phyloP scores from a whole-genome alignment of 805 yeast genomes.

The Yamadazyma philogaea region DNA sequence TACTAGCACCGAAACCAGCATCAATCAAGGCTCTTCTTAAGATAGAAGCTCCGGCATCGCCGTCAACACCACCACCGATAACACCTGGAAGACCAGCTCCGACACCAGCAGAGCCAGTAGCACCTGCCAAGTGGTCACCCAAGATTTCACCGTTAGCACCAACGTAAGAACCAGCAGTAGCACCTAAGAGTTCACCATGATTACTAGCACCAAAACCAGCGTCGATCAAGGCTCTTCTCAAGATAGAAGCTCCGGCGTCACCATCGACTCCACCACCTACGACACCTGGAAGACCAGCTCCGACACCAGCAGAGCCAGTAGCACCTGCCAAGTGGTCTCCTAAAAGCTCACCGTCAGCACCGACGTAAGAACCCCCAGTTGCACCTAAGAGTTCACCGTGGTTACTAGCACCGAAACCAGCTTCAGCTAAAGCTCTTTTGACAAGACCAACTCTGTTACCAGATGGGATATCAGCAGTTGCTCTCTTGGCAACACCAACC shows the following conservation, averaged over 20 bases:
- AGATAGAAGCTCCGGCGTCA: slow-evolving; percentile 12
- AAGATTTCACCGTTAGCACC: slow-evolving; percentile 15
- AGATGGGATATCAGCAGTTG: slow-evolving; percentile 6
- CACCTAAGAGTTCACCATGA: slow-evolving; percentile 13
- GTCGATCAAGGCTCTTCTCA: slow-evolving; percentile 12
- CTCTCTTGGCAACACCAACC: slow-evolving; percentile 6
- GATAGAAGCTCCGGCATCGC: slow-evolving; percentile 11
- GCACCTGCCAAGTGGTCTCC: slow-evolving; percentile 19
- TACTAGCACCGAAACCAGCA: slow-evolving; percentile 12
- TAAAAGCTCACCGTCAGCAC: slow-evolving; percentile 14
- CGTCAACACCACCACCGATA: slow-evolving; percentile 4
- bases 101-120: slow-evolving; percentile 12
- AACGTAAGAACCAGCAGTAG: slow-evolving; percentile 9
- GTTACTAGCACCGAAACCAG: slow-evolving; percentile 10
- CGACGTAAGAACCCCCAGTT: slow-evolving; percentile 10
- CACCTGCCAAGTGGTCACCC: slow-evolving; percentile 18
- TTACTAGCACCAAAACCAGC: slow-evolving; percentile 12
- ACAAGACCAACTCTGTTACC: slow-evolving; percentile 15
- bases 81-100: slow-evolving; percentile 10
- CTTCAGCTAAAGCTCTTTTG: slow-evolving; percentile 13
- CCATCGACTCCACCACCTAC: slow-evolving; percentile 4
- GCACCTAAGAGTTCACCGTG: slow-evolving; percentile 12
- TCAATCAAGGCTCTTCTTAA: slow-evolving; percentile 13
- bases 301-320: slow-evolving; percentile 13
- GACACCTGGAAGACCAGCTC: slow-evolving; percentile 8